phyloP scores from a whole-genome alignment of 2,329 filamentous ascomycete genomes.

The Aspergillus flavus region DNA sequence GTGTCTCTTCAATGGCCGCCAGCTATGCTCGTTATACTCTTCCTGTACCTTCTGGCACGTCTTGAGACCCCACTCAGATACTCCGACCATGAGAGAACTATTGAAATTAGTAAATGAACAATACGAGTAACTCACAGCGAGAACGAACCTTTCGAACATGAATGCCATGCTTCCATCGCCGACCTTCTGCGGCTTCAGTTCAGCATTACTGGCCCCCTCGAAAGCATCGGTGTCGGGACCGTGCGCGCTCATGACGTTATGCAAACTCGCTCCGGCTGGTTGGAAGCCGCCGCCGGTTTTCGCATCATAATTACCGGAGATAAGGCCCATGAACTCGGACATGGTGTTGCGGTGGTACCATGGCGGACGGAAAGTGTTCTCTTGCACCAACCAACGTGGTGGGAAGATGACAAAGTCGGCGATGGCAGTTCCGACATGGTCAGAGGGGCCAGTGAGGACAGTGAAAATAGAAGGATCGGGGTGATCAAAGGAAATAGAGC shows the following conservation, averaged over 20 bases:
- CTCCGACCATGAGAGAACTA: conserved; percentile 68
- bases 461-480: conserved; percentile 79
- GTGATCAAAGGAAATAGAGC: conserved; percentile 73
- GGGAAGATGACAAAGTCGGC: conserved; percentile 69
- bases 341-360: conserved; percentile 69
- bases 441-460: conserved; percentile 61
- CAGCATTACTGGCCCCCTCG: conserved; percentile 56
- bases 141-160: conserved; percentile 61
- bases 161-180: conserved; percentile 65
- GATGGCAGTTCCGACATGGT: conserved; percentile 62
- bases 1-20: conserved; percentile 68
- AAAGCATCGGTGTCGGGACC: conserved; percentile 61
- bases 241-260: conserved; percentile 74
- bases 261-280: conserved; percentile 63
- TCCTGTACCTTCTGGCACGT: conserved; percentile 71
- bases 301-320: conserved; percentile 63
- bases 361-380: conserved; percentile 62
- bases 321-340: conserved; percentile 68
- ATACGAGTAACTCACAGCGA: background rate
- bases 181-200: conserved; percentile 59
- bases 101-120: background rate
- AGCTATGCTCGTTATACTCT: conserved; percentile 79
- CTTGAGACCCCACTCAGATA: conserved; percentile 72
- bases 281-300: conserved; percentile 60
- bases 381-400: conserved; percentile 64